Evolutionary conservation across 2,329 filamentous ascomycete genomes (phyloP).

Genomic region (Stachybotrys echinatus): DNA sequence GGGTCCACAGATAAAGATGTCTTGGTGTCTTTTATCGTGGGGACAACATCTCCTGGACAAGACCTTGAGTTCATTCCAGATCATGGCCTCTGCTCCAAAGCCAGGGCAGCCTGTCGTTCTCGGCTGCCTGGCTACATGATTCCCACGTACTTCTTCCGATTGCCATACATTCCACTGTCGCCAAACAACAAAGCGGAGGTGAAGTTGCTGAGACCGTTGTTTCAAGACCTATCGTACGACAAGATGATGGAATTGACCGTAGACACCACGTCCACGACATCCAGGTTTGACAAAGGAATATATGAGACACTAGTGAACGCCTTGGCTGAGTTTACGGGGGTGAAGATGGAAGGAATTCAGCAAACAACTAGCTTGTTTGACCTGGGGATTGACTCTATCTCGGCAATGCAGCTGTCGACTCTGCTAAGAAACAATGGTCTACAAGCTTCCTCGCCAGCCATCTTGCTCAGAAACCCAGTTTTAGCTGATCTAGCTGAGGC

Average conservation of each 20-base stretch:
- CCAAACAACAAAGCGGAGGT: slow-evolving; percentile 85
- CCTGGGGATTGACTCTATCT: slow-evolving; percentile 83
- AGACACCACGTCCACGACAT: slow-evolving; percentile 14
- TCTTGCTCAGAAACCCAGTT: slow-evolving; percentile 59
- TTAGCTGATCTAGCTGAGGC: slow-evolving; percentile 40
- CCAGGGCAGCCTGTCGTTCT: slow-evolving; percentile 59
- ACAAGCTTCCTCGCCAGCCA: slow-evolving; percentile 52
- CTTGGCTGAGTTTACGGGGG: slow-evolving; percentile 47
- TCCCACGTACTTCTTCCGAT: slow-evolving; percentile 72
- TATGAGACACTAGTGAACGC: slow-evolving; percentile 45
- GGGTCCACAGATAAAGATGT: slow-evolving; percentile 71
- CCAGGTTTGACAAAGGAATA: slow-evolving; percentile 25
- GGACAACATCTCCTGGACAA: slow-evolving; percentile 1
- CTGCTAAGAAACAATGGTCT: slow-evolving; percentile 61
- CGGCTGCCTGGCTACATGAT: slow-evolving; percentile 84
- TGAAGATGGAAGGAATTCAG: slow-evolving; percentile 37
- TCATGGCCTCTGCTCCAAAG: slow-evolving; percentile 34
- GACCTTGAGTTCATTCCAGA: slow-evolving; percentile 18
- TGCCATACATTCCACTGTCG: slow-evolving; percentile 72
- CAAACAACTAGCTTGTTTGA: slow-evolving; percentile 71
- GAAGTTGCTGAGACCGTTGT: slow-evolving; percentile 63
- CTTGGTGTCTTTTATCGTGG: slow-evolving; percentile 67
- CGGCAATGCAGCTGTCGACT: slow-evolving; percentile 65
- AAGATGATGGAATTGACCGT: slow-evolving; percentile 54
- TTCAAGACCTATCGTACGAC: slow-evolving; percentile 53